Conservation (phyloP, 106 monocot species). For the Posidonia australis region DNA sequence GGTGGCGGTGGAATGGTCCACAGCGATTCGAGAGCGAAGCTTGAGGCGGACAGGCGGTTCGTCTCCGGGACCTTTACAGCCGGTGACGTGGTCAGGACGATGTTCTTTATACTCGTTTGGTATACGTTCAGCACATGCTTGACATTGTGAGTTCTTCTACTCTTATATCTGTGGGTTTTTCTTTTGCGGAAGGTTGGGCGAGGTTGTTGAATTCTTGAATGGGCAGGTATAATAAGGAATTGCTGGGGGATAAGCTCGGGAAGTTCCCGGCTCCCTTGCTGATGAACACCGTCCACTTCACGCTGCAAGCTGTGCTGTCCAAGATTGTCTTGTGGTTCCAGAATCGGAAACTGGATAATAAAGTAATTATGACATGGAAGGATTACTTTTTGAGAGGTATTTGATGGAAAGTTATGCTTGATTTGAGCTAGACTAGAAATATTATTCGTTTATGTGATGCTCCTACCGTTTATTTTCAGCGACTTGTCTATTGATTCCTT, state of each 20-base stretch:
- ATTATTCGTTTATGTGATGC: neutral
- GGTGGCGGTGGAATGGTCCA: constrained; percentile 14
- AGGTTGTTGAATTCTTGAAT: constrained; percentile 8
- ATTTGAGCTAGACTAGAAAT: neutral
- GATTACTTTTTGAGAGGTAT: constrained; percentile 90
- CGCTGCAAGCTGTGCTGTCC: constrained; percentile 73
- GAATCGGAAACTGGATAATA: constrained; percentile 18
- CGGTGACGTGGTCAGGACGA: constrained; percentile 45
- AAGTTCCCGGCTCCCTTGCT: constrained; percentile 78
- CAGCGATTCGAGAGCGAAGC: constrained; percentile 29
- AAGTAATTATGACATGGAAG: constrained; percentile 58
- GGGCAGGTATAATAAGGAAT: constrained; percentile 73
- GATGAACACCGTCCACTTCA: constrained; percentile 87
- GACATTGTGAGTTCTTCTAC: constrained; percentile 51
- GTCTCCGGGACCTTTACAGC: constrained; percentile 23
- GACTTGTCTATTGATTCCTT: too few relatives aligned
- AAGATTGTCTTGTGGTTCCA: constrained; percentile 49
- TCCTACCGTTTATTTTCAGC: too few relatives aligned
- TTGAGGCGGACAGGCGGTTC: constrained; percentile 30
- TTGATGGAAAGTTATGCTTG: neutral
- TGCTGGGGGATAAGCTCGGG: constrained; percentile 68
- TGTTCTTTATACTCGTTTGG: constrained; percentile 65
- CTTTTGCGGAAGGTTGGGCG: neutral
- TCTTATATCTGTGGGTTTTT: neutral
- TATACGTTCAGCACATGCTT: constrained; percentile 85